Evolutionary conservation across 1,284 basidiomycete genomes (phyloP), one percentile per base, ranked within the genome.

Genomic region (Mycena sp.): DNA sequence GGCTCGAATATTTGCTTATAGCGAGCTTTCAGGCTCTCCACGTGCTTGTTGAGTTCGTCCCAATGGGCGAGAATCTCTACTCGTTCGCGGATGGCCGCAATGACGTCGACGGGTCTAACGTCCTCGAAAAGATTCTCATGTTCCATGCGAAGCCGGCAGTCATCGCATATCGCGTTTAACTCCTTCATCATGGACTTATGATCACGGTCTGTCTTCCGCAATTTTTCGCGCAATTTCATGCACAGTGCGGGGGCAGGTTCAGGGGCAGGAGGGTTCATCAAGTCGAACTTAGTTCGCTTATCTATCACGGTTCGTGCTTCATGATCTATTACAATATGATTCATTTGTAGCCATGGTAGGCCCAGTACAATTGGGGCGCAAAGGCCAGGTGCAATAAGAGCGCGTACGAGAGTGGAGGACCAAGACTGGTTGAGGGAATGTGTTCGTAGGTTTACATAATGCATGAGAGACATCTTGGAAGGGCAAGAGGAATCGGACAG

Each of bases 281-380:
- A 23, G 46, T 73, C 54, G 57, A 60, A 71, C 17, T 55, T 53
- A 12, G 17, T 44, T 16, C n/a, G 26, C 41, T 69, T 70, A 43
- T 70, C 64, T 21, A 71, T 60, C 10, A 51, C 64, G 16, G 66
- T 61, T 4, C 67, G 57, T 0, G n/a, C 30, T 21, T 49, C 21
- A 51, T 67, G 57, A 57, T 73, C 69, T 23, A 72, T 56, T 4
- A 74, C 67, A 56, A 76, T 68, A 1, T 68, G 28, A 53, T 76
- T 74, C 16, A 37, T n/a, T 16, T 7, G 7, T 0, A 74, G 56
- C 23, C 67, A 76, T 2, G 72, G 74, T n/a, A 71, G 35, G 1
- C 72, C 73, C 0, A 75, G 54, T 14, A 76, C 41, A 4, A 74
- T 19, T 17, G 57, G 57, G 3, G 63, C 44, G 54, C 68, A 70